Conservation (phyloP, 371 early-diverging fungal genomes). For the Mortierella sp. region DNA sequence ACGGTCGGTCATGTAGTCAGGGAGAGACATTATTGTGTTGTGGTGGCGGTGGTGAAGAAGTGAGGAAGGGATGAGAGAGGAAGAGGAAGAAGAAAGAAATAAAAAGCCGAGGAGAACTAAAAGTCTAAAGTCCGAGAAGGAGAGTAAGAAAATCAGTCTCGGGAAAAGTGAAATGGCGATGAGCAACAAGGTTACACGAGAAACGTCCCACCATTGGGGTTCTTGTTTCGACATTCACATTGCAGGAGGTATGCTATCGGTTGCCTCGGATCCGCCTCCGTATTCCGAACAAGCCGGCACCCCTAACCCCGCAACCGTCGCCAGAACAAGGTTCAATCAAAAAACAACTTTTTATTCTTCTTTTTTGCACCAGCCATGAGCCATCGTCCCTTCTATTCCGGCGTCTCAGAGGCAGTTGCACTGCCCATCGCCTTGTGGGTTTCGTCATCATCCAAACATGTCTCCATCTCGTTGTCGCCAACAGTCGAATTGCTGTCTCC, state of each 20-base stretch:
- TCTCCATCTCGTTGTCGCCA: neutral
- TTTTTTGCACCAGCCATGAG: neutral
- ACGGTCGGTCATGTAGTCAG: slow-evolving; percentile 68
- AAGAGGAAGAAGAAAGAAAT: neutral
- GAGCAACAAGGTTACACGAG: neutral
- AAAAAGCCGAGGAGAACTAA: neutral
- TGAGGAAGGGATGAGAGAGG: slow-evolving; percentile 2
- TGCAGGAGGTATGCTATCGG: neutral
- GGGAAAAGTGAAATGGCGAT: neutral
- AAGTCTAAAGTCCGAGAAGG: slow-evolving; percentile 5
- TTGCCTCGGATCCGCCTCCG: neutral
- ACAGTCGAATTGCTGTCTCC: neutral
- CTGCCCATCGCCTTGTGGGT: neutral
- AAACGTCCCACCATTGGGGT: neutral
- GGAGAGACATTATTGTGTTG: slow-evolving; percentile 53
- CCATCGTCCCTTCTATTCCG: neutral
- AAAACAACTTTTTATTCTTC: neutral
- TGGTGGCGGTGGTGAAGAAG: slow-evolving; percentile 16
- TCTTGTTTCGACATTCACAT: neutral
- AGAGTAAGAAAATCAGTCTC: neutral
- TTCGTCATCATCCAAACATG: neutral
- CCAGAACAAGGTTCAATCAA: neutral
- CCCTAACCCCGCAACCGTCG: neutral
- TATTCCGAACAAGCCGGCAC: neutral
- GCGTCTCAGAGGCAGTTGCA: neutral